Evolutionary conservation across 108 stramenopile genomes (phyloP).

Genomic region (Chaetoceros tenuissimus): DNA sequence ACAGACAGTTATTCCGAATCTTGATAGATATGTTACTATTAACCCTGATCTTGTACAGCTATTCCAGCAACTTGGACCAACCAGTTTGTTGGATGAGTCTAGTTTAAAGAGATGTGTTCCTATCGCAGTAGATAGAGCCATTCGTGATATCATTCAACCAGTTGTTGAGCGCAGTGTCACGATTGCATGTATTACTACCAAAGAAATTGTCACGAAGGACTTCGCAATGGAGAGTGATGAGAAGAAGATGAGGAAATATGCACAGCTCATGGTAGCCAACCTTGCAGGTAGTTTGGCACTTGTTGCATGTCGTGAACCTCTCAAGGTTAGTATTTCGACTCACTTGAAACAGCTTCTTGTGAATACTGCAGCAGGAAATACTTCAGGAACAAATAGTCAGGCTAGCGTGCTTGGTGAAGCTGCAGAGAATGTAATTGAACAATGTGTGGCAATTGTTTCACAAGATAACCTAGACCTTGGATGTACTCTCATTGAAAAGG

Average conservation of each 20-base stretch:
- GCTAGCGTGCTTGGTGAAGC: conserved; percentile 31
- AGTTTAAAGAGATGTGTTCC: conserved; percentile 82
- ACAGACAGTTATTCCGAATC: conserved; percentile 94
- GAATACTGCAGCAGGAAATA: not conserved
- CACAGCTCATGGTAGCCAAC: conserved; percentile 96
- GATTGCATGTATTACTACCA: conserved; percentile 97
- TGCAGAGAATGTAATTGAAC: conserved; percentile 77
- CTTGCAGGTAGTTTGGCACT: conserved; percentile 96
- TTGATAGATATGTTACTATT: conserved; percentile 91
- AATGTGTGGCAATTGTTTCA: conserved; percentile 88
- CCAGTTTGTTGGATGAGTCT: conserved; percentile 47
- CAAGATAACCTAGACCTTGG: conserved; percentile 96
- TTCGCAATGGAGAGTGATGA: conserved; percentile 98
- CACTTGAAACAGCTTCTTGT: conserved; percentile 88
- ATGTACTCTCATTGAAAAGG: conserved; percentile 98
- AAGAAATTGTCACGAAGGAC: conserved; percentile 97
- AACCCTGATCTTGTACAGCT: conserved; percentile 81
- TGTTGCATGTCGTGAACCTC: conserved; percentile 94
- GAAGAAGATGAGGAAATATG: conserved; percentile 90
- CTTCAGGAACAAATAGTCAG: conserved; percentile 7
- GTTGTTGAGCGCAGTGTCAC: conserved; percentile 97
- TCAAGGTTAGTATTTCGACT: conserved; percentile 90
- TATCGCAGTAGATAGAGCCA: conserved; percentile 93
- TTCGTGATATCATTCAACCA: conserved; percentile 97
- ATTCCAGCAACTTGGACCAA: conserved; percentile 49